phyloP scores from a whole-genome alignment of 768 basidiomycete genomes.

The Boletus barrowsii region DNA sequence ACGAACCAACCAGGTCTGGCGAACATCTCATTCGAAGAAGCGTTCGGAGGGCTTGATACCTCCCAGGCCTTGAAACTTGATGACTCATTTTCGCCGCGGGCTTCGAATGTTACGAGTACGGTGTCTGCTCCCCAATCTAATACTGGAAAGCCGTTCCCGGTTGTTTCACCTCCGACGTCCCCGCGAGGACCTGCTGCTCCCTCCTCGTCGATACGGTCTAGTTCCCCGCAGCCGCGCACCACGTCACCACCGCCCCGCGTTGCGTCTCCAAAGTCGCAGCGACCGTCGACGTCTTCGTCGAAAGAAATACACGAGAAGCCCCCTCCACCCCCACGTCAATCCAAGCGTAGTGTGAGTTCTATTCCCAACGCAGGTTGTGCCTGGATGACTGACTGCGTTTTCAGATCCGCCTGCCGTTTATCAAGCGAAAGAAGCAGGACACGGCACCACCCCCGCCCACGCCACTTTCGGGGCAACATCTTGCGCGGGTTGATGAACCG shows the following conservation, averaged over 20 bases:
- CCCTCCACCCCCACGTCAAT: constrained; percentile 51
- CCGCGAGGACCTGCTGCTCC: constrained; percentile 35
- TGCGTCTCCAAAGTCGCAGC: constrained; percentile 51
- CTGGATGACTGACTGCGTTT: constrained; percentile 10
- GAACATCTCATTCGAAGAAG: constrained; percentile 50
- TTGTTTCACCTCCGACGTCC: constrained; percentile 40
- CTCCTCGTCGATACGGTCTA: constrained; percentile 26
- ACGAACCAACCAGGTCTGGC: constrained; percentile 7
- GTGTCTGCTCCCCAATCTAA: constrained; percentile 16
- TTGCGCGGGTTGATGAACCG: constrained; percentile 46
- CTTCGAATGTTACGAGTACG: constrained; percentile 30
- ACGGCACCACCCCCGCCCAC: constrained; percentile 43
- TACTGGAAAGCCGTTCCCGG: constrained; percentile 33
- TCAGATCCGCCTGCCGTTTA: constrained; percentile 75
- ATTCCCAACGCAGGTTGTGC: neutral
- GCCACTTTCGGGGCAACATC: constrained; percentile 32
- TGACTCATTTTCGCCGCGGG: constrained; percentile 34
- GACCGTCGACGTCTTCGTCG: constrained; percentile 53
- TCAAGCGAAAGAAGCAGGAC: constrained; percentile 68
- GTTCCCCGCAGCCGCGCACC: constrained; percentile 42
- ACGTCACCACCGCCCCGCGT: constrained; percentile 51
- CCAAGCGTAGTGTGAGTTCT: constrained; percentile 71
- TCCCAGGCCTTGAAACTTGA: constrained; percentile 41
- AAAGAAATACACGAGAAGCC: constrained; percentile 61
- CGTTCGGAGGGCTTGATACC: constrained; percentile 46